A percentile compares a stretch with the other conserved stretches of the same genome.
These are phyloP conservation scores for Diaporthe helianthi DNA, from an alignment of 2,329 filamentous ascomycete species.

Conservation along the genomic window DNA sequence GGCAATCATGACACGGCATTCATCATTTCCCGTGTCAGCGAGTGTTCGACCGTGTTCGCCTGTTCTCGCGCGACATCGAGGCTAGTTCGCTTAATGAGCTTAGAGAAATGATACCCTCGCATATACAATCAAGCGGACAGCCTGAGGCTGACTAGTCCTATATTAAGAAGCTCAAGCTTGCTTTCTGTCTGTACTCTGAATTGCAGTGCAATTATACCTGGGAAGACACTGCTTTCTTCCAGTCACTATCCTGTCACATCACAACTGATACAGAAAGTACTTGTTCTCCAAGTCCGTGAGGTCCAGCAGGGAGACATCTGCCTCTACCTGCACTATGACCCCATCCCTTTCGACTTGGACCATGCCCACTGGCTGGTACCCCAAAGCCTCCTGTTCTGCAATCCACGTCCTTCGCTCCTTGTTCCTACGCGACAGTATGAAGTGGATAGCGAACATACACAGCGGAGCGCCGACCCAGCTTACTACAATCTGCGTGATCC, in stretches of 20 bases:
- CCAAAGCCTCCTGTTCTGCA: constrained; percentile 37
- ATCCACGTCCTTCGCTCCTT: constrained; percentile 42
- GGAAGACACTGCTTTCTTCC: neutral
- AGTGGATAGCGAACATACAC: constrained; percentile 44
- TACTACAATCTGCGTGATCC: constrained; percentile 42
- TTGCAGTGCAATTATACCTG: neutral
- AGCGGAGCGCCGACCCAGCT: constrained; percentile 47
- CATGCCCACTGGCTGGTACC: constrained; percentile 31
- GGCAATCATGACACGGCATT: neutral
- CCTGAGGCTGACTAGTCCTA: neutral
- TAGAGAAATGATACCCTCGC: constrained; percentile 1
- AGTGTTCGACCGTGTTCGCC: neutral
- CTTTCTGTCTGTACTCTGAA: neutral
- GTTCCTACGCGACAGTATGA: constrained; percentile 44
- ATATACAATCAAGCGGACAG: neutral
- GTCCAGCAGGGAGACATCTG: constrained; percentile 47
- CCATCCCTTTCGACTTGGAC: constrained; percentile 45
- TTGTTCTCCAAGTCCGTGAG: constrained; percentile 50
- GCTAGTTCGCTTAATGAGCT: neutral
- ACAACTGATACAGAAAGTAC: constrained; percentile 47
- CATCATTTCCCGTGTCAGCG: neutral
- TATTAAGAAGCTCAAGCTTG: neutral
- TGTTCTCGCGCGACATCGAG: neutral
- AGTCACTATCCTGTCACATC: neutral
- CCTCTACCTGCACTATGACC: constrained; percentile 41